Base-by-base conservation (phyloP, 2,329 filamentous ascomycete species). In the Exophiala bonariae region DNA sequence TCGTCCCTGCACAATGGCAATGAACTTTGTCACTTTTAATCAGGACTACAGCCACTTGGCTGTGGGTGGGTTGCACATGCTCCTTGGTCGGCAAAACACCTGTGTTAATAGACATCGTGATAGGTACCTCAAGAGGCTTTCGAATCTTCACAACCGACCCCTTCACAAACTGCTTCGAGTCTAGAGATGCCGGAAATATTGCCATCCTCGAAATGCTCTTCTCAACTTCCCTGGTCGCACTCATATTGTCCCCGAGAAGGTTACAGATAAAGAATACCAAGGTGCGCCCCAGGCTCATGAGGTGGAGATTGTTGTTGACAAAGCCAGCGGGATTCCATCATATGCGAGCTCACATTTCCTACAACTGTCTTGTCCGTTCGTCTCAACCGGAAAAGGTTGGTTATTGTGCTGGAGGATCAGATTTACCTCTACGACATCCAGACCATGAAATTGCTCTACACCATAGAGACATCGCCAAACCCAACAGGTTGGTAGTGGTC, bases 1-100 rank as follows among this genome's bases (percentile, higher is more conserved):
- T 41, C 7, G 17, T 20, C 18, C 17, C 33, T 43, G 52, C 55
- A 78, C 65, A 51, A 89, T 89, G 84, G 73, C 83, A 39, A 89
- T 97, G 76, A 99, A 99, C 72, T 99, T 95, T 73, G 89, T 99
- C 62, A 96, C 92, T 33, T 99, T 97, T 73, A 99, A 99, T 72
- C 93, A 99, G 77, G 93, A 99, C 76, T 90, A 96, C 75, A 95
- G 88, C 79, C 92, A 92, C 70, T 79, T 99, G 57, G 92, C 92
- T 74, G 91, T 99, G 60, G 92, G 89, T 90, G 76, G 64, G 85
- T 70, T 47, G 14, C 10, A 31, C 28, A 11, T 19, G 17, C 43
- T 43, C 23, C 41, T 30, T 23, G 23, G 23, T 26, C 11, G 23
- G 6, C 11, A 11, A 26, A 26, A 6, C 23, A 26, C 11, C 23